Evolutionary conservation across 2,329 filamentous ascomycete genomes (phyloP).

Genomic region (Pezicula neosporulosa): DNA sequence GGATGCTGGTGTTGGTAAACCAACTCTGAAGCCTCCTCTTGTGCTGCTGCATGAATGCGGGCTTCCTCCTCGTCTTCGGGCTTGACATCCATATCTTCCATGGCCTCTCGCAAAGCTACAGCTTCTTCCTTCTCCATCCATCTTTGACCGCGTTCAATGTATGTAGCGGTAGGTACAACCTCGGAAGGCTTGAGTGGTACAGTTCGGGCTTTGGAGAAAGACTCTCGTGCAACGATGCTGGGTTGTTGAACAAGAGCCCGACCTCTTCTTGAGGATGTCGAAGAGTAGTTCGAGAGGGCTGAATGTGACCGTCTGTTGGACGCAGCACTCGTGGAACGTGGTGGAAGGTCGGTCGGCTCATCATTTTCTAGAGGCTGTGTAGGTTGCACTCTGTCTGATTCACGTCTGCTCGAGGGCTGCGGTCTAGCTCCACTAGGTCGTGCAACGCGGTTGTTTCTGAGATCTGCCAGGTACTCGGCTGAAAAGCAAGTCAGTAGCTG

Average conservation of each 20-base stretch:
- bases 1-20: conserved; percentile 74
- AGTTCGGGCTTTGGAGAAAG: conserved; percentile 1
- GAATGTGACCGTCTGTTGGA: conserved; percentile 25
- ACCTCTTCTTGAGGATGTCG: conserved; percentile 24
- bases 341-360: conserved; percentile 12
- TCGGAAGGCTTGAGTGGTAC: conserved; percentile 52
- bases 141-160: conserved; percentile 69
- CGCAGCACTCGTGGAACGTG: conserved; percentile 23
- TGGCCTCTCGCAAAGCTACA: conserved; percentile 63
- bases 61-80: conserved; percentile 51
- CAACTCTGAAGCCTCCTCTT: conserved; percentile 74
- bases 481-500: no score
- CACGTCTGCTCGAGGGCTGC: conserved; percentile 38
- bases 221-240: neutral
- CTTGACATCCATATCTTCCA: conserved; percentile 68
- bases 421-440: conserved; percentile 71
- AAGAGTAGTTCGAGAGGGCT: conserved; percentile 24
- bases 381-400: conserved; percentile 30
- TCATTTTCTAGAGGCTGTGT: neutral
- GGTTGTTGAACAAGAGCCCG: conserved; percentile 24
- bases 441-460: conserved; percentile 64
- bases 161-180: conserved; percentile 62
- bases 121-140: conserved; percentile 83
- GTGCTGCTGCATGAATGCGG: conserved; percentile 65
- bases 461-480: conserved; percentile 69